These are phyloP conservation scores for Microascus cirrosus DNA, from an alignment of 2,329 filamentous ascomycete species.

Conservation along the genomic window DNA sequence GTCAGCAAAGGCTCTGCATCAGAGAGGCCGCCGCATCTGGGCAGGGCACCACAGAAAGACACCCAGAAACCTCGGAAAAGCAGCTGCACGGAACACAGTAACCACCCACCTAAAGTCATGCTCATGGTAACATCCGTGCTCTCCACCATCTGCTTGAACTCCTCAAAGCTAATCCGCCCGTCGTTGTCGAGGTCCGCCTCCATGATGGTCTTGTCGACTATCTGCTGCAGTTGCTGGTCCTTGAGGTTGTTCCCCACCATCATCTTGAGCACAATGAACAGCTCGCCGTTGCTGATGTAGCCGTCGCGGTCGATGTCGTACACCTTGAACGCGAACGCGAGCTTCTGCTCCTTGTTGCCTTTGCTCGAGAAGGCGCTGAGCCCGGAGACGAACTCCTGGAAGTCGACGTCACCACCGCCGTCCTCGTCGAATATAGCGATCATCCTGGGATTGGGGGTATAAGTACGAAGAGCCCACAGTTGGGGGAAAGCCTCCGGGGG, in stretches of 20 bases:
- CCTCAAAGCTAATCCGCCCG: constrained; percentile 97
- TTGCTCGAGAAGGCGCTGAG: constrained; percentile 94
- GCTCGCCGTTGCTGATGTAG: constrained; percentile 96
- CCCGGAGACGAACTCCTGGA: constrained; percentile 95
- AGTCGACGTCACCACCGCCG: constrained; percentile 94
- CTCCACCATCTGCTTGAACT: constrained; percentile 98
- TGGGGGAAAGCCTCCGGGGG: no score
- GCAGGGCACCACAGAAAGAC: neutral
- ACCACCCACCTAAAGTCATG: constrained; percentile 54
- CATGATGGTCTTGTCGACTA: constrained; percentile 99
- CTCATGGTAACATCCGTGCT: constrained; percentile 73
- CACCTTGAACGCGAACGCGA: constrained; percentile 96
- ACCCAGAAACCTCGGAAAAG: neutral
- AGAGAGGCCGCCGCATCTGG: neutral
- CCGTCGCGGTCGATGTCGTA: constrained; percentile 99
- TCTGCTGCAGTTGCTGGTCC: constrained; percentile 97
- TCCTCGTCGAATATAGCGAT: constrained; percentile 99
- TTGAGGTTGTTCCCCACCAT: constrained; percentile 99
- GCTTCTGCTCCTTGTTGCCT: constrained; percentile 98
- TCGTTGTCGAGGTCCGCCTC: constrained; percentile 93
- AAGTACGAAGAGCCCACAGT: neutral
- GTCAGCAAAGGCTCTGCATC: neutral
- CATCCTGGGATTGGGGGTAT: constrained; percentile 50
- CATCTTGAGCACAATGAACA: constrained; percentile 99
- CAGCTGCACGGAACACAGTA: neutral